phyloP scores from a whole-genome alignment of 805 yeast genomes.

The Monosporozyma siamensis region DNA sequence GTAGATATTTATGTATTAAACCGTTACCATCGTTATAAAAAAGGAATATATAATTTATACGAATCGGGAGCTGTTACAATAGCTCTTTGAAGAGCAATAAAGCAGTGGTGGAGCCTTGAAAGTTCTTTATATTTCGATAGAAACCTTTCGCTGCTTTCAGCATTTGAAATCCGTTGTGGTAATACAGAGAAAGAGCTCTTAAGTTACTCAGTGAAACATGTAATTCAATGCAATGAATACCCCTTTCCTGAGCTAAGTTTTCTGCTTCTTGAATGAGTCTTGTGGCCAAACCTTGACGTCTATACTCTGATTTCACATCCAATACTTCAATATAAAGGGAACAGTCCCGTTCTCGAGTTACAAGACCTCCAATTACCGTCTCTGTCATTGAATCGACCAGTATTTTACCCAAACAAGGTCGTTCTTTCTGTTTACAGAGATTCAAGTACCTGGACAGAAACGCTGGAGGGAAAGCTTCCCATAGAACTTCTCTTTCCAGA shows the following conservation, averaged over 20 bases:
- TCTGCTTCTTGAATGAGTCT: neutral
- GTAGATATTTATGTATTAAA: neutral
- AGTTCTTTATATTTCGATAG: neutral
- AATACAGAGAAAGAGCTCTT: neutral
- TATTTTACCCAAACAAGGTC: too few relatives aligned
- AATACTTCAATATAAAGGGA: neutral
- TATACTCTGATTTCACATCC: neutral
- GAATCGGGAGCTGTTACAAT: neutral
- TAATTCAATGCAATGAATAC: neutral
- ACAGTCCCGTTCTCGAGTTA: too few relatives aligned
- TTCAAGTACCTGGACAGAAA: too few relatives aligned
- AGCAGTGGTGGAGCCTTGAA: neutral
- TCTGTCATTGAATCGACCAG: too few relatives aligned
- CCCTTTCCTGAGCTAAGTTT: neutral
- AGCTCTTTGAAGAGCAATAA: neutral
- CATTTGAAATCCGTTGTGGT: neutral
- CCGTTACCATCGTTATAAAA: too few relatives aligned
- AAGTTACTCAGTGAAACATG: neutral
- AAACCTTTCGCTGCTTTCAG: neutral
- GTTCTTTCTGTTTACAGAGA: too few relatives aligned
- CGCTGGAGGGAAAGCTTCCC: too few relatives aligned
- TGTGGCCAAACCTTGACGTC: neutral
- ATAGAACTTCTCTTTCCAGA: too few relatives aligned
- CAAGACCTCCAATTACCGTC: too few relatives aligned
- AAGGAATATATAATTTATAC: neutral